Conservation (phyloP, 1,284 basidiomycete species). For the Papiliotrema fonsecae region DNA sequence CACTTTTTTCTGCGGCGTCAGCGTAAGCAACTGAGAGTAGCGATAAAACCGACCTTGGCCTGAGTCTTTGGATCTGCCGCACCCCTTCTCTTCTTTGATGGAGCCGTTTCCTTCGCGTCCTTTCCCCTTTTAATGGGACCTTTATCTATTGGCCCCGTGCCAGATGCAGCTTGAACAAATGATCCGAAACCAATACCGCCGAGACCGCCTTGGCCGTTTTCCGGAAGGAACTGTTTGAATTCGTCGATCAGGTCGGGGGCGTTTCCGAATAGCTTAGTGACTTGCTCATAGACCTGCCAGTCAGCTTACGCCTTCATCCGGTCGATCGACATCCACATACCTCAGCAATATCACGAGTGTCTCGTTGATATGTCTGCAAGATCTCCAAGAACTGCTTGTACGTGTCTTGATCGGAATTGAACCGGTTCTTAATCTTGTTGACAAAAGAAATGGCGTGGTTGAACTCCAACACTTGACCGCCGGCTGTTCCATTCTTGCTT, state of each 20-base stretch:
- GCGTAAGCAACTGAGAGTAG: not conserved
- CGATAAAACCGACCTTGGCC: slow-evolving; percentile 18
- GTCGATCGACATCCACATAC: slow-evolving; percentile 53
- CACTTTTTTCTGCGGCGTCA: slow-evolving; percentile 14
- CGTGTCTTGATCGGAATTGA: slow-evolving; percentile 83
- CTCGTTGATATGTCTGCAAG: slow-evolving; percentile 94
- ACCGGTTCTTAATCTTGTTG: slow-evolving; percentile 97
- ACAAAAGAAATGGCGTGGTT: slow-evolving; percentile 97
- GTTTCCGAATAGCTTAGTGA: slow-evolving; percentile 85
- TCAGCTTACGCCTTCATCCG: not conserved
- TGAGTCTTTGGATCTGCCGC: slow-evolving; percentile 8
- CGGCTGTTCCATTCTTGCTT: slow-evolving; percentile 17
- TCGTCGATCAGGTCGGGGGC: slow-evolving; percentile 89
- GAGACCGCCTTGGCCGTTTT: slow-evolving; percentile 40
- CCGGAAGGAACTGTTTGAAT: slow-evolving; percentile 95
- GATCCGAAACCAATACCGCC: slow-evolving; percentile 38
- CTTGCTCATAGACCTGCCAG: slow-evolving; percentile 83
- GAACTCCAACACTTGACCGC: slow-evolving; percentile 65
- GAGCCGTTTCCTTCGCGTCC: slow-evolving; percentile 37
- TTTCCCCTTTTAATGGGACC: slow-evolving; percentile 28
- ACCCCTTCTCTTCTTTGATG: slow-evolving; percentile 36
- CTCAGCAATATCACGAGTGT: slow-evolving; percentile 80
- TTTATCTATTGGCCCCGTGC: slow-evolving; percentile 4
- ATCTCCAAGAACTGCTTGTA: slow-evolving; percentile 99
- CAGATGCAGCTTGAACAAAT: slow-evolving; percentile 25